phyloP scores from a whole-genome alignment of 1,284 basidiomycete genomes.

The Leccinum fallax region DNA sequence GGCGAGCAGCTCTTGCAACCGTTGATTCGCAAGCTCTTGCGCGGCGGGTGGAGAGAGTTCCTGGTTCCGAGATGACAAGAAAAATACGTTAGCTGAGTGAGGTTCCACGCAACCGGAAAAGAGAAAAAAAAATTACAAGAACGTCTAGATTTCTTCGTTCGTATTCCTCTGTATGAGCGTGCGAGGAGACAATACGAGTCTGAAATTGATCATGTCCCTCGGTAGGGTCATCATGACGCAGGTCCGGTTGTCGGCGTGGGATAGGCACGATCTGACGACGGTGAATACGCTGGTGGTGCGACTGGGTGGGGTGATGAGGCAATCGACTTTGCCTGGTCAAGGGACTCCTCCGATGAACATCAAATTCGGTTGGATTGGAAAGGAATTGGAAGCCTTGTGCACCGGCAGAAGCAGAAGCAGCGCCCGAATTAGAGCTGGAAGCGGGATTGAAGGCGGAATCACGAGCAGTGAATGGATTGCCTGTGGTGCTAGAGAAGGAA shows the following conservation, averaged over 20 bases:
- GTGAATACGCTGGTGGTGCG: slow-evolving; percentile 6
- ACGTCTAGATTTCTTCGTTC: slow-evolving; percentile 3
- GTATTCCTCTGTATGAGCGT: not conserved
- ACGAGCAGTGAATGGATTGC: not conserved
- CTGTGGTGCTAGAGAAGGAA: slow-evolving; percentile 6
- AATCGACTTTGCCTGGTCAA: not conserved
- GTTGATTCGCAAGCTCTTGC: slow-evolving; percentile 21
- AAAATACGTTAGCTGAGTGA: not conserved
- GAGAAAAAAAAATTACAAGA: slow-evolving; percentile 7
- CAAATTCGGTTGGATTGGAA: slow-evolving; percentile 6
- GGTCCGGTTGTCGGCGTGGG: slow-evolving; percentile 11
- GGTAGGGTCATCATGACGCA: not conserved
- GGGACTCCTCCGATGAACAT: not conserved
- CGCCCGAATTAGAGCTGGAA: not conserved
- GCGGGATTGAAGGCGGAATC: not conserved
- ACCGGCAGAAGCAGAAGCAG: not conserved
- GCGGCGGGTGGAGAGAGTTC: not conserved
- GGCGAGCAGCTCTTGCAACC: slow-evolving; percentile 31
- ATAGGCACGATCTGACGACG: slow-evolving; percentile 18
- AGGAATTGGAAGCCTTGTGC: slow-evolving; percentile 1
- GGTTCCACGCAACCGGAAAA: not conserved
- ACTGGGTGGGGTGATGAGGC: not conserved
- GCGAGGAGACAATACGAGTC: not conserved
- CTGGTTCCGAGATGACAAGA: slow-evolving; percentile 1
- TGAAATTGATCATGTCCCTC: not conserved